These are phyloP conservation scores for Tuctoria greenei DNA, from an alignment of 176 grass and related monocot species.

Conservation along the genomic window DNA sequence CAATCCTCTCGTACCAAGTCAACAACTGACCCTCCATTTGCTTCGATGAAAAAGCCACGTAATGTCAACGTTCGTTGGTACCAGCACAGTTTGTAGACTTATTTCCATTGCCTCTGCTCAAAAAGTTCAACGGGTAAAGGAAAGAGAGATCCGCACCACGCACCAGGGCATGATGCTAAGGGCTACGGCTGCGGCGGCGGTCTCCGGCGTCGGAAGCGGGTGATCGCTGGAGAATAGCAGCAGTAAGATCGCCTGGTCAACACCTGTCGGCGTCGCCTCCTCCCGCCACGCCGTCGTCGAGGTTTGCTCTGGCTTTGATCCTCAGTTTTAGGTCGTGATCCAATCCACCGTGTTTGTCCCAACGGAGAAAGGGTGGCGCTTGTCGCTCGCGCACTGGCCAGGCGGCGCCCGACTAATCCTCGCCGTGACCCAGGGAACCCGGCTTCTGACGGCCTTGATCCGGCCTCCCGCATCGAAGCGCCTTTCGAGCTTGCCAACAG, in stretches of 20 bases:
- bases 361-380: not conserved
- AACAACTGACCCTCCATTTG: not conserved
- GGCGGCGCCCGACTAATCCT: not conserved
- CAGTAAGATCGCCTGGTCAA: slow-evolving; percentile 33
- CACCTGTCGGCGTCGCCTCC: not conserved
- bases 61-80: slow-evolving; percentile 22
- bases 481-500: not conserved
- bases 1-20: not conserved
- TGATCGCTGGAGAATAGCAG: slow-evolving; percentile 11
- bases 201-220: not conserved
- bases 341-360: not conserved
- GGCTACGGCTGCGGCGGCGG: not conserved
- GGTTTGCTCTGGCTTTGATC: not conserved
- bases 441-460: not conserved
- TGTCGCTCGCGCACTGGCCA: not conserved
- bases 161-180: not conserved
- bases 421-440: not conserved
- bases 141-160: not conserved
- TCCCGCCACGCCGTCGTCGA: not conserved
- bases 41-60: slow-evolving; percentile 6
- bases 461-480: not conserved
- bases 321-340: not conserved
- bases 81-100: not conserved
- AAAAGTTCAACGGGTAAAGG: not conserved
- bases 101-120: not conserved